Evolutionary conservation across 352 stramenopile species (phyloP), one percentile per base, ranked within the genome.

Genomic region (Discostella stelligera): DNA sequence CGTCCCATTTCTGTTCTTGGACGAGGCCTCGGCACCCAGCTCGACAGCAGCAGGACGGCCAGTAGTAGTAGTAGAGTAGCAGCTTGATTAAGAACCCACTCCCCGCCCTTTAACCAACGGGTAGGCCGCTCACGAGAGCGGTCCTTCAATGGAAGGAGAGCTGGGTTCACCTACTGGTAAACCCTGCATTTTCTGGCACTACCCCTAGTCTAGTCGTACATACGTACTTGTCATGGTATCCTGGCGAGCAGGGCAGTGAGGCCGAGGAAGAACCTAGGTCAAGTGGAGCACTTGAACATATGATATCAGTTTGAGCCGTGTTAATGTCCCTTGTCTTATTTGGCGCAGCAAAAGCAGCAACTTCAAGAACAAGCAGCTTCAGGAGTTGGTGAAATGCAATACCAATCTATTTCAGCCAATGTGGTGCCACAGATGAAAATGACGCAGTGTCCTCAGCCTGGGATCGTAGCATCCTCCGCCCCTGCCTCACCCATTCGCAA

Each of bases 291-390:
- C 27, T n/a, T n/a, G n/a, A n/a, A n/a, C n/a, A n/a, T n/a, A n/a
- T n/a, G n/a, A n/a, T n/a, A n/a, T n/a, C n/a, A n/a, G n/a, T n/a
- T n/a, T n/a, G n/a, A n/a, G n/a, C n/a, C n/a, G n/a, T n/a, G n/a
- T n/a, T n/a, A n/a, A n/a, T n/a, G n/a, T n/a, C n/a, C n/a, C n/a
- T n/a, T n/a, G n/a, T n/a, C n/a, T n/a, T n/a, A n/a, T n/a, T 16
- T 54, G 25, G 56, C 27, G 14, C 56, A 65, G 56, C 8, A 50
- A 9, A 27, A 65, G 30, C 56, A 50, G 32, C 58, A 54, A 44
- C 41, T 23, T 13, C 20, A 27, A 20, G 27, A 23, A n/a, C 25
- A 30, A 23, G 32, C 32, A 52, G 3, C 14, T 27, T 16, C 18
- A 30, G 50, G 20, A 59, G 10, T 6, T 32, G 50, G 13, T 3